A percentile compares a stretch with the other conserved stretches of the same genome.
Evolutionary conservation across 169 alveolate species (phyloP).

Genomic region (Cardiosporidium cionae): DNA sequence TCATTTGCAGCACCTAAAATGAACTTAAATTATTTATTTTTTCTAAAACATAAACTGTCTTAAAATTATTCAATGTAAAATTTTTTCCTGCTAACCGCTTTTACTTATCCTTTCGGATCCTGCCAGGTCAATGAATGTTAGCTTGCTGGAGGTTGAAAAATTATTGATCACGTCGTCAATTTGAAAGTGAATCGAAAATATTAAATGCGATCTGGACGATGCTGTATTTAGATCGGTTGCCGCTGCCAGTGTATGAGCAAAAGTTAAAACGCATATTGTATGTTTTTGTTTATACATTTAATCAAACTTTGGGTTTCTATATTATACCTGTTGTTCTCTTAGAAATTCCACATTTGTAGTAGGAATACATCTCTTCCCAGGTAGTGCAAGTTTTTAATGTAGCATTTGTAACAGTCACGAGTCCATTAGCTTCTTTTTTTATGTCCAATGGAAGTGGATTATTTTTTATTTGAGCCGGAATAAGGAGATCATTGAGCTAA

Average conservation of each 20-base stretch:
- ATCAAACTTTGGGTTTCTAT: no score
- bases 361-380: background rate
- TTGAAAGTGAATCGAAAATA: slow-evolving; percentile 58
- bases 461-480: slow-evolving; percentile 33
- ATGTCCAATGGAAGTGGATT: slow-evolving; percentile 46
- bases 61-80: background rate
- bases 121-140: slow-evolving; percentile 79
- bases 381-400: slow-evolving; percentile 14
- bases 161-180: slow-evolving; percentile 44
- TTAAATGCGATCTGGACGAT: slow-evolving; percentile 73
- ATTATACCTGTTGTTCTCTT: background rate
- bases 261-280: no score
- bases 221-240: slow-evolving; percentile 77
- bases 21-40: background rate
- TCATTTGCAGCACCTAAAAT: slow-evolving; percentile 35
- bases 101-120: slow-evolving; percentile 70
- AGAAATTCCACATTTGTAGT: background rate
- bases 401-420: slow-evolving; percentile 44
- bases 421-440: slow-evolving; percentile 47
- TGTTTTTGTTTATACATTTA: no score
- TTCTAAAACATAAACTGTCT: background rate
- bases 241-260: no score
- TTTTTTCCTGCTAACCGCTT: slow-evolving; percentile 3
- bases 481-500: slow-evolving; percentile 51
- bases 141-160: slow-evolving; percentile 64